These are phyloP conservation scores for Vicia faba DNA, from an alignment of 306 rosid genomes.

Conservation along the genomic window DNA sequence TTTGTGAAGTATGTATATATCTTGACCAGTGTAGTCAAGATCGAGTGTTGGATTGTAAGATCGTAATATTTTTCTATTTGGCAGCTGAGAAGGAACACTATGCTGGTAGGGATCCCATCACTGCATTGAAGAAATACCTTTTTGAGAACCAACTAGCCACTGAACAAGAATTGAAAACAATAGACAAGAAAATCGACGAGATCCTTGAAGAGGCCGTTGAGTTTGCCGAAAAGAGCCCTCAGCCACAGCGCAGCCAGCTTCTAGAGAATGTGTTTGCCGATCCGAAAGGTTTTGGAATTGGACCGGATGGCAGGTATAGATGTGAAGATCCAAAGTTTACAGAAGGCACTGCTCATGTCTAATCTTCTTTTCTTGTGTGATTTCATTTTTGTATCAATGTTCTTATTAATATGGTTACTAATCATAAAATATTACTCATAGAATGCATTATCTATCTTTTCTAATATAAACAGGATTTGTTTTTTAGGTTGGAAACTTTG, in stretches of 20 bases:
- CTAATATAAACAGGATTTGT: slow-evolving; percentile 48
- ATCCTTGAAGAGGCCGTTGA: slow-evolving; percentile 79
- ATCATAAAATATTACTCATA: slow-evolving; percentile 38
- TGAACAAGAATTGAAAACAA: slow-evolving; percentile 77
- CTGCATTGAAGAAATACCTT: slow-evolving; percentile 78
- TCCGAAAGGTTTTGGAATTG: slow-evolving; percentile 98
- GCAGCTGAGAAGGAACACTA: slow-evolving; percentile 96
- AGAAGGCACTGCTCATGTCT: slow-evolving; percentile 95
- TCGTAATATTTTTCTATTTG: slow-evolving; percentile 22
- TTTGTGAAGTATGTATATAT: slow-evolving; percentile 14
- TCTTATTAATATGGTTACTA: slow-evolving; percentile 43
- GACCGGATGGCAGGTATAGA: slow-evolving; percentile 93
- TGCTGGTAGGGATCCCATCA: slow-evolving; percentile 87
- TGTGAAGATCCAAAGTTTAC: slow-evolving; percentile 99
- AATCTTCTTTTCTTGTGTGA: slow-evolving; percentile 25
- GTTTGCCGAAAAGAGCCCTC: slow-evolving; percentile 88
- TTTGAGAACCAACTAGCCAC: slow-evolving; percentile 70
- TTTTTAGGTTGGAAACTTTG: slow-evolving; percentile 56
- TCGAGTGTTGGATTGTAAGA: too few relatives aligned
- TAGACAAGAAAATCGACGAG: slow-evolving; percentile 85
- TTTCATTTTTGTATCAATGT: slow-evolving; percentile 48
- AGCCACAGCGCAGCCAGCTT: slow-evolving; percentile 85
- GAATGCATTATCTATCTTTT: slow-evolving; percentile 39
- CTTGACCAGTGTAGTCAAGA: not conserved
- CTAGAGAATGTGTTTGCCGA: slow-evolving; percentile 96